Base-by-base conservation (phyloP, 805 yeast genomes). In the Brettanomyces naardenensis region DNA sequence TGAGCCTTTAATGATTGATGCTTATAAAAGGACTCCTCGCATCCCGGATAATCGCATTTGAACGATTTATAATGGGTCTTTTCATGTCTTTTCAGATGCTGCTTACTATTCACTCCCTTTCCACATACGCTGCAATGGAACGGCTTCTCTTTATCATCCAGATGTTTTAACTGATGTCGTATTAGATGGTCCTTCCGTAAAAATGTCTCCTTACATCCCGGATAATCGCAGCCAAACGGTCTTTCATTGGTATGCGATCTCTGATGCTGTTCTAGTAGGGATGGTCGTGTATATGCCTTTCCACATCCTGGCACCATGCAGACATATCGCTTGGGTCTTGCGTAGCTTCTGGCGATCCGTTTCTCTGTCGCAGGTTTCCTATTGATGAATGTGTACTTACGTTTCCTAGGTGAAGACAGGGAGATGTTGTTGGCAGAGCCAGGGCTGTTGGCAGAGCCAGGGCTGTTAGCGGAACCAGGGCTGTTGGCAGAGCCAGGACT, bases 81-180 rank as follows among this genome's bases (percentile, higher is more conserved):
- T 59, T 80, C 87, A 56, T 92, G 98, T 37, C 95, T 69, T 44
- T 70, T 74, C 40, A 87, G 64, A 52, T 89, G 97, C 60, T 92
- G 97, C 36, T 56, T 57, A 0, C 95, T 71, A 37, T 78, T 80
- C 36, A 84, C 80, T 3, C 95, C 95, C 57, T 87, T 88, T 1
- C 80, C 79, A 54, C 98, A 92, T 1, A 68, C 54, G 0, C 75
- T 57, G 52, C 97, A 89, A 30, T 68, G 72, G 52, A 71, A 78
- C 0, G 95, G 95, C 49, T 82, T 84, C 3, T 68, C 72, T 1
- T 64, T 67, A 19, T 57, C 59, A 3, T 43, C 42, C 5, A 64
- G 50, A 53, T 89, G 96, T 15, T 86, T 75, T 19, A 81, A 56
- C 37, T 65, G 44, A 55, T 88, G 97, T 13, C 92, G 86, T 37